Evolutionary conservation across 257 asterid species (phyloP).

Genomic region (Plantago elongata): DNA sequence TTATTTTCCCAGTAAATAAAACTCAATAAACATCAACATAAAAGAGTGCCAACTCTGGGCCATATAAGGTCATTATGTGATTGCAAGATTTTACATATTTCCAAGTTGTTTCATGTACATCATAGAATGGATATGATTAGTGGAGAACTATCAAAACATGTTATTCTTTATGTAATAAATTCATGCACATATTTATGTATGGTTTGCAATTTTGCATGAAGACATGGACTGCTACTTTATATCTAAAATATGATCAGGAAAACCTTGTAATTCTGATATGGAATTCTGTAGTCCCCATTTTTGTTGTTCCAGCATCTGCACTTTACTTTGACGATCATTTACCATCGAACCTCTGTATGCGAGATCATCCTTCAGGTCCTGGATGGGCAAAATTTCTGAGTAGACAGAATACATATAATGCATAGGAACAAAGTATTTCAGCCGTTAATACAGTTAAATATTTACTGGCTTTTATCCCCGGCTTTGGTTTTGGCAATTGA

Average conservation of each 20-base stretch:
- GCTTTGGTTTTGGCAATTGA: neutral
- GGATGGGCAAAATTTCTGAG: conserved; percentile 14
- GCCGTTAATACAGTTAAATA: neutral
- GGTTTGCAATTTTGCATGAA: neutral
- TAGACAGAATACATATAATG: neutral
- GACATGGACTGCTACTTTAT: neutral
- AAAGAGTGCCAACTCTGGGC: too few species aligned
- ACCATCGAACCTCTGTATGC: conserved; percentile 6
- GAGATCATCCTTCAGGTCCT: conserved; percentile 45
- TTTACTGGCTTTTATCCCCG: neutral
- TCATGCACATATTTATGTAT: neutral
- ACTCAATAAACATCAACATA: too few species aligned
- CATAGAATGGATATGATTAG: conserved; percentile 1
- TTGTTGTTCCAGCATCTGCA: conserved; percentile 15
- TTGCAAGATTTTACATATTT: neutral
- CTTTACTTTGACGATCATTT: conserved; percentile 3
- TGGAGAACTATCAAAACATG: too few species aligned
- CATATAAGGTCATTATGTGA: too few species aligned
- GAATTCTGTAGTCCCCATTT: conserved; percentile 11
- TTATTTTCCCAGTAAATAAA: too few species aligned
- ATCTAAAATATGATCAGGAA: neutral
- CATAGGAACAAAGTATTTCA: neutral
- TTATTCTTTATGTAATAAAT: neutral
- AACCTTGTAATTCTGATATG: conserved; percentile 48
- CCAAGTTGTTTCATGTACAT: neutral